Conservation (phyloP, 805 yeast species). For the Kazachstania taianensis region DNA sequence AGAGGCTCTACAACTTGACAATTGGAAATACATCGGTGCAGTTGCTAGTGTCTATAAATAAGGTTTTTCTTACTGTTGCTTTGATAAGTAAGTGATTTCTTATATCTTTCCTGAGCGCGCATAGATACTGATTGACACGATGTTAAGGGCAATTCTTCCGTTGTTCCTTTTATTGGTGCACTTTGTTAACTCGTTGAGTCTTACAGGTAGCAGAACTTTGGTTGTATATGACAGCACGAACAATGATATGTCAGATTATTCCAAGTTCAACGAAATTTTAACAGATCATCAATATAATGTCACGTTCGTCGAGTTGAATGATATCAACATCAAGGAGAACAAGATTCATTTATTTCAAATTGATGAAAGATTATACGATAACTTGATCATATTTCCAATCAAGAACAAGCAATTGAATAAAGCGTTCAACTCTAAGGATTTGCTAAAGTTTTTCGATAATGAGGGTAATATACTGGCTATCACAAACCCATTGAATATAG, state of each 20-base stretch:
- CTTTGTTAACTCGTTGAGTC: constrained; percentile 5
- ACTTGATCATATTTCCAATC: constrained; percentile 50
- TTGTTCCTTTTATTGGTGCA: background rate
- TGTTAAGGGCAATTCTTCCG: background rate
- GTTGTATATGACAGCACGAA: constrained; percentile 27
- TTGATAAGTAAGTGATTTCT: background rate
- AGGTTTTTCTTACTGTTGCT: no score
- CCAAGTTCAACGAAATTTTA: constrained; percentile 22
- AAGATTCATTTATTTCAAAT: constrained; percentile 24
- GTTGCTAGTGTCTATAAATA: no score
- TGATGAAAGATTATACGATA: constrained; percentile 41
- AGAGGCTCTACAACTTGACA: no score
- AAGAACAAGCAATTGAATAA: constrained; percentile 36
- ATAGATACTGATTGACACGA: background rate
- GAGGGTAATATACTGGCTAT: constrained; percentile 73
- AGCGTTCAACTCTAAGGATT: constrained; percentile 34
- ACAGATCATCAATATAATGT: constrained; percentile 30
- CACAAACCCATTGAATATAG: constrained; percentile 40
- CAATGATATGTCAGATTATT: constrained; percentile 20
- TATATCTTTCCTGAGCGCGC: background rate
- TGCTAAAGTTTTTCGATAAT: constrained; percentile 48
- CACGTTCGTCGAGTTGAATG: constrained; percentile 5
- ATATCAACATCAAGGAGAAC: constrained; percentile 12
- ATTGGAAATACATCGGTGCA: no score
- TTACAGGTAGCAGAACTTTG: constrained; percentile 21